Evolutionary conservation across 2,329 filamentous ascomycete species (phyloP).

Genomic region (Hymenoscyphus repandus): DNA sequence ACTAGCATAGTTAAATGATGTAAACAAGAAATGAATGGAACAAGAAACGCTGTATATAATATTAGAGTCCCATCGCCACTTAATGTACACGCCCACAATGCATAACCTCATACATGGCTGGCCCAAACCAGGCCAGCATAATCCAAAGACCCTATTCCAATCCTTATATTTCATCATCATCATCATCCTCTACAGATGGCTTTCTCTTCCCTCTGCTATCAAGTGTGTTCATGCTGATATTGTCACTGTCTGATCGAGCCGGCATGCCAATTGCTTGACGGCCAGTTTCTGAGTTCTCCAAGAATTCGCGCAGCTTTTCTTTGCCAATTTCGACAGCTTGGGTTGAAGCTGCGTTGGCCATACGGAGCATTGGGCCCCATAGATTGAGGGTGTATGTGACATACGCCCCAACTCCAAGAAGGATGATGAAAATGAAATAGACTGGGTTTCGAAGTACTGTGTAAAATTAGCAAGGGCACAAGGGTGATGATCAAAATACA

Average conservation of each 20-base stretch:
- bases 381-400: slow-evolving; percentile 91
- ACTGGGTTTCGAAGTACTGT: slow-evolving; percentile 87
- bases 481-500: slow-evolving; percentile 1
- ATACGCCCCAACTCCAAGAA: slow-evolving; percentile 73
- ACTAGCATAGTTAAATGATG: no score
- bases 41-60: no score
- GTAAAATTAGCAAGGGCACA: slow-evolving; percentile 8
- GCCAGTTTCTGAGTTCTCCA: slow-evolving; percentile 81
- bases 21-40: no score
- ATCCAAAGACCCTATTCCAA: not conserved
- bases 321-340: slow-evolving; percentile 91
- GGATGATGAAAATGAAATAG: slow-evolving; percentile 83
- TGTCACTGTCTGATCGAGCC: slow-evolving; percentile 40
- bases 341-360: slow-evolving; percentile 80
- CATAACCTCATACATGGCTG: no score
- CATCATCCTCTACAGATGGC: slow-evolving; percentile 38
- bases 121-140: not conserved
- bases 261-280: slow-evolving; percentile 78
- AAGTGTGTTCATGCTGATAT: slow-evolving; percentile 54
- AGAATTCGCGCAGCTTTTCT: slow-evolving; percentile 82
- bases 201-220: slow-evolving; percentile 54
- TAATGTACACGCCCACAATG: no score
- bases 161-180: slow-evolving; percentile 32
- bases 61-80: no score
- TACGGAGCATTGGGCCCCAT: slow-evolving; percentile 91